Conservation (phyloP, 495 filamentous ascomycete species). For the Neurospora intermedia region DNA sequence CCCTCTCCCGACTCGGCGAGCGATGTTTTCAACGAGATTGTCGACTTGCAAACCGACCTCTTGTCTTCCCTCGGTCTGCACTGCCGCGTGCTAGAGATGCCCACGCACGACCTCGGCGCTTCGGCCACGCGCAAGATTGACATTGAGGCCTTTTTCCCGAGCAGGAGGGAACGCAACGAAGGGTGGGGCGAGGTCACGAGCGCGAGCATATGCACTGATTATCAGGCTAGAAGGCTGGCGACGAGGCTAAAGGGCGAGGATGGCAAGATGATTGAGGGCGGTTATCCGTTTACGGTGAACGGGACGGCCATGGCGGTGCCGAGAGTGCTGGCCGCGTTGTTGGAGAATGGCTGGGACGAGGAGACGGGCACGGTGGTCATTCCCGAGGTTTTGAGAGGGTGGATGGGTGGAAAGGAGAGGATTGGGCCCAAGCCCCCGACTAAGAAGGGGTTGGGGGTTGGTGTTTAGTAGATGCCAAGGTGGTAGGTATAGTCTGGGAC, state of each 20-base stretch:
- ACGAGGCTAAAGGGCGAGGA: slow-evolving; percentile 47
- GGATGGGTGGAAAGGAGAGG: slow-evolving; percentile 61
- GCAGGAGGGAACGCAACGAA: slow-evolving; percentile 54
- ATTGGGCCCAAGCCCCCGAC: slow-evolving; percentile 38
- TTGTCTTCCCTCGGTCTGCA: slow-evolving; percentile 65
- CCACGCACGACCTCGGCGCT: slow-evolving; percentile 74
- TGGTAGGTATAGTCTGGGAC: neutral
- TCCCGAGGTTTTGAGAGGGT: slow-evolving; percentile 65
- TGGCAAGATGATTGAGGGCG: slow-evolving; percentile 24
- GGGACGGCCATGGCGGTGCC: slow-evolving; percentile 91
- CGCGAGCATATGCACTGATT: slow-evolving; percentile 86
- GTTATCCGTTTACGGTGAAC: slow-evolving; percentile 79
- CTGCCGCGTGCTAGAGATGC: slow-evolving; percentile 89
- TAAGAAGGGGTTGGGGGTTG: neutral
- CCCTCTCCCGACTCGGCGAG: slow-evolving; percentile 35
- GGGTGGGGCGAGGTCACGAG: slow-evolving; percentile 94
- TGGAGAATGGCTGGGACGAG: slow-evolving; percentile 89
- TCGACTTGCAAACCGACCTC: slow-evolving; percentile 77
- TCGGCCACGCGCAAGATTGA: slow-evolving; percentile 77
- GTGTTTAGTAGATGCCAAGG: neutral
- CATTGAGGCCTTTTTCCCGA: slow-evolving; percentile 92
- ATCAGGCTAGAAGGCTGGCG: slow-evolving; percentile 73
- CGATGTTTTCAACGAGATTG: slow-evolving; percentile 68
- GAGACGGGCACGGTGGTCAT: slow-evolving; percentile 50
- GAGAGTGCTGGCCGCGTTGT: slow-evolving; percentile 74